Percentiles rank a stretch among this genome's conserved stretches.
phyloP scores from a whole-genome alignment of 2,329 filamentous ascomycete species.

The Cercospora sp. region DNA sequence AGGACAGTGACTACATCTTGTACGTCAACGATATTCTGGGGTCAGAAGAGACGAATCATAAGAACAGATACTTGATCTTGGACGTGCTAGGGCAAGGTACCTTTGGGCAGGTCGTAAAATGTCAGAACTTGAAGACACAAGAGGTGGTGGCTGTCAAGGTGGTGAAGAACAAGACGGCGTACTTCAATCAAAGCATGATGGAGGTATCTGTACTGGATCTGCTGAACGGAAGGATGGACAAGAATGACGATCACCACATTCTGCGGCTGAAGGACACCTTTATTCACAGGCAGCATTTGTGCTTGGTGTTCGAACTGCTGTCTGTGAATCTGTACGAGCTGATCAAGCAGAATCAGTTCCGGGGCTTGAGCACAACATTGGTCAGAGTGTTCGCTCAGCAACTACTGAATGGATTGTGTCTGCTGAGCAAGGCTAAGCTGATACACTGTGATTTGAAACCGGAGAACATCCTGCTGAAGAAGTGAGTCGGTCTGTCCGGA shows the following conservation, averaged over 20 bases:
- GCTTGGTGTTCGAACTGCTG: conserved; percentile 90
- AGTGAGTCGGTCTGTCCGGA: conserved; percentile 45
- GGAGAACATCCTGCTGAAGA: conserved; percentile 96
- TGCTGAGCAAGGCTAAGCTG: conserved; percentile 92
- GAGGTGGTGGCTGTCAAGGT: conserved; percentile 99
- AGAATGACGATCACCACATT: conserved; percentile 97
- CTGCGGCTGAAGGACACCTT: conserved; percentile 95
- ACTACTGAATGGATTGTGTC: conserved; percentile 83
- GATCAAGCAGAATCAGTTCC: conserved; percentile 99
- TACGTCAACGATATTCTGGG: conserved; percentile 99
- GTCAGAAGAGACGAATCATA: conserved; percentile 96
- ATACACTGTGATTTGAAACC: conserved; percentile 99
- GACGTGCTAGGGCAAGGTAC: conserved; percentile 97
- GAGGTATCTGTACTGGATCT: conserved; percentile 96
- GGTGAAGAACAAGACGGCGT: conserved; percentile 97
- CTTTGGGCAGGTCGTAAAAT: conserved; percentile 98
- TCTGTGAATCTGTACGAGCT: conserved; percentile 98
- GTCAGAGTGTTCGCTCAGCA: conserved; percentile 98
- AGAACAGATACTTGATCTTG: conserved; percentile 96
- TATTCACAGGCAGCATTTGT: conserved; percentile 95
- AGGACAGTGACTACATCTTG: conserved; percentile 98
- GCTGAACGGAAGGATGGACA: conserved; percentile 97
- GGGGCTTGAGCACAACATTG: conserved; percentile 91
- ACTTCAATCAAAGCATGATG: conserved; percentile 99
- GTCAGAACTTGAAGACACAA: conserved; percentile 96